phyloP scores from a whole-genome alignment of 495 filamentous ascomycete genomes.

The Tetracladium setigerum region DNA sequence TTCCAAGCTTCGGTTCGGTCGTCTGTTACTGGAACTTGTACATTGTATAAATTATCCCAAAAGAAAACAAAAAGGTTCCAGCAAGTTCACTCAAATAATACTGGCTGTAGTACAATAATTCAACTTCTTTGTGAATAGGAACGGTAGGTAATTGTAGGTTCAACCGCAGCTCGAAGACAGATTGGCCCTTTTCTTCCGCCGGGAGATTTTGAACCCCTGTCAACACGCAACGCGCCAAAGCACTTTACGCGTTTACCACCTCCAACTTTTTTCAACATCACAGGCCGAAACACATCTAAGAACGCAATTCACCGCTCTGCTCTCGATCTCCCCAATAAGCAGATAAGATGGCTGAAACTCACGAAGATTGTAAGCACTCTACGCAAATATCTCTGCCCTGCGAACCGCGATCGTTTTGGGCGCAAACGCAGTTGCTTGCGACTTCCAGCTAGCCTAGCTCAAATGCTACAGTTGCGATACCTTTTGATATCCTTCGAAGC shows the following conservation, averaged over 20 bases:
- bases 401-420: neutral
- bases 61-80: too few species aligned
- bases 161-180: too few species aligned
- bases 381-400: neutral
- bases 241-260: slow-evolving; percentile 11
- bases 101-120: neutral
- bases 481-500: neutral
- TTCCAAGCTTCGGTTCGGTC: too few species aligned
- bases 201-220: neutral
- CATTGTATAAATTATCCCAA: too few species aligned
- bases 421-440: slow-evolving; percentile 10
- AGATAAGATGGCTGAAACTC: slow-evolving; percentile 15
- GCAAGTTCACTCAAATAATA: neutral
- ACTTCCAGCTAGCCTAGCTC: neutral
- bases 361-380: slow-evolving; percentile 17
- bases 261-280: neutral
- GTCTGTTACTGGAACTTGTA: too few species aligned
- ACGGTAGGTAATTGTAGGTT: too few species aligned
- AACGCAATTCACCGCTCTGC: neutral
- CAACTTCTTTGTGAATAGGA: too few species aligned
- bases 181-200: too few species aligned
- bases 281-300: neutral
- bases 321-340: neutral
- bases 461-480: neutral
- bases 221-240: slow-evolving; percentile 7